Evolutionary conservation across 768 basidiomycete species (phyloP), one percentile per base, ranked within the genome.

Genomic region (Mycena haematopus): DNA sequence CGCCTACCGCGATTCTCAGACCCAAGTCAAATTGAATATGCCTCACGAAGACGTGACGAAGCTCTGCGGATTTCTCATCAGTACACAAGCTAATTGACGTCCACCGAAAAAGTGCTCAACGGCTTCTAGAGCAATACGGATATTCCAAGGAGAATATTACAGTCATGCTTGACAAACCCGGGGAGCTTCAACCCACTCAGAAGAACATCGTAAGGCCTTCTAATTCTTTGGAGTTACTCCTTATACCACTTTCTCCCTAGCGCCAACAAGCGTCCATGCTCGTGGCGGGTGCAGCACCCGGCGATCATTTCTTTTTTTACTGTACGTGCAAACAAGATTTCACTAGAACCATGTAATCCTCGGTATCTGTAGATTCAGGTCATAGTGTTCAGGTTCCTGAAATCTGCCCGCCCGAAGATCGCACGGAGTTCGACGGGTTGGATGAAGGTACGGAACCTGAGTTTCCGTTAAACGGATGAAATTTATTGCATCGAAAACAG

Each of bases 231-330:
- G 14, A 51, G 33, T 19, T 33, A 2, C 29, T 19, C 35, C 21
- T 59, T 6, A 22, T 17, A 52, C 29, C 13, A 9, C 7, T 0
- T 13, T 36, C 6, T 21, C n/a, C 10, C 35, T 17, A 62, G 60
- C 60, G 60, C 19, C 25, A 56, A 9, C 25, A 62, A 25, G 47
- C 60, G 2, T 25, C 47, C 8, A 62, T 33, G 0, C 54, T 62
- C 13, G 60, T 62, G 0, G 55, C 38, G 17, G 54, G 40, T 31
- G 60, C 54, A 35, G 29, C 17, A 45, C 13, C 55, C 14, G 54
- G 49, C 6, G 60, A 62, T 19, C 60, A 62, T 45, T 62, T 62
- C 60, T 54, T 62, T 36, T 62, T 62, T 31, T 62, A 51, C 14
- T 62, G 60, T 62, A 22, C 27, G 60, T 56, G 14, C 25, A n/a